Base-by-base conservation (phyloP, 1,284 basidiomycete species). In the Farysia itapuensis region DNA sequence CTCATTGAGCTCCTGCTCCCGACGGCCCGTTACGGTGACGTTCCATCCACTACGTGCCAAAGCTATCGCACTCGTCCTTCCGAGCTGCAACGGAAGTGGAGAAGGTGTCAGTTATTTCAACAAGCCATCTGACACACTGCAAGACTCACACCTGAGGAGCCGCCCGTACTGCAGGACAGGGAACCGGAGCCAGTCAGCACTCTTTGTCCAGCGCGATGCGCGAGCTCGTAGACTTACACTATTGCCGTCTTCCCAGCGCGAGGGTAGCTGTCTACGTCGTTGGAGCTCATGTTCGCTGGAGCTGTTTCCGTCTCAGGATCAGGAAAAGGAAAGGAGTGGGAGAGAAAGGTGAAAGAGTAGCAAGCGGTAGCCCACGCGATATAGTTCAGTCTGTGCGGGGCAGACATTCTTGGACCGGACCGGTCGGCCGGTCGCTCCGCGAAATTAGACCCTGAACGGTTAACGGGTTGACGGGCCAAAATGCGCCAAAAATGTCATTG, bases 11-110 rank as follows among this genome's bases (percentile, higher is more conserved):
- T 61, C 46, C 14, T 23, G 15, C 24, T 47, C 42, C 11, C 67
- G 40, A 13, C 67, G 43, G 3, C 67, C 67, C 2, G 65, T 61
- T 18, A 70, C 44, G 20, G 46, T 42, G 24, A 67, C 60, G 35
- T 67, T 70, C 67, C 67, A 70, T 14, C 65, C 65, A 11, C 52
- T 48, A 4, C 43, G 38, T 6, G 65, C 63, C 15, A 70, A 57
- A n/a, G 57, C 58, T 2, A 65, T 39, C 6, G 64, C 64, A 11
- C 50, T 57, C 14, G 67, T 57, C 13, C 45, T 37, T 30, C 67
- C 67, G 19, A 68, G 56, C 53, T 58, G 35, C 31, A 18, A 25
- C 9, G 18, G 26, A 28, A 28, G 26, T n/a, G n/a, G n/a, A n/a
- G 9, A n/a, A 28, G n/a, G 26, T 9, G n/a, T 28, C 26, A 28